These are phyloP conservation scores for Linum tenue DNA, from an alignment of 345 rosid genomes.

Conservation along the genomic window DNA sequence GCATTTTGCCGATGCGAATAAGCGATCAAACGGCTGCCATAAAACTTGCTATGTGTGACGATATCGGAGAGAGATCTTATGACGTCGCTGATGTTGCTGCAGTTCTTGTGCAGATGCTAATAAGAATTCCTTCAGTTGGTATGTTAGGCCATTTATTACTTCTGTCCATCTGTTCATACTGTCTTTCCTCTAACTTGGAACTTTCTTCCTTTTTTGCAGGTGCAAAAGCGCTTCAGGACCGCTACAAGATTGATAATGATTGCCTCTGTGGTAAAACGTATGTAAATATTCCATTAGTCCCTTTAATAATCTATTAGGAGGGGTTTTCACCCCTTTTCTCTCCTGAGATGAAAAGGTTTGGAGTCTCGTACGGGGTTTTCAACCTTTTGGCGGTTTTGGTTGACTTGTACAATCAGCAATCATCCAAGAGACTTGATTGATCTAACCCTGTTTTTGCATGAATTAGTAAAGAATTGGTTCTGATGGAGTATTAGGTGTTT, in stretches of 20 bases:
- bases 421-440: background rate
- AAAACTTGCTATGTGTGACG: slow-evolving; percentile 94
- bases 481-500: too few species aligned
- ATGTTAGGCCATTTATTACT: slow-evolving; percentile 5
- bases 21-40: slow-evolving; percentile 86
- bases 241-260: slow-evolving; percentile 60
- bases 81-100: slow-evolving; percentile 74
- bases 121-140: slow-evolving; percentile 67
- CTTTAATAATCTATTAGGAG: too few species aligned
- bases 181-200: background rate
- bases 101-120: slow-evolving; percentile 73
- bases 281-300: slow-evolving; percentile 4
- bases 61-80: slow-evolving; percentile 94
- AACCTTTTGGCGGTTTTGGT: background rate
- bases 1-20: slow-evolving; percentile 84
- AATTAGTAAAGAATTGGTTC: background rate
- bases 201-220: slow-evolving; percentile 30
- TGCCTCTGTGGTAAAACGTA: slow-evolving; percentile 52
- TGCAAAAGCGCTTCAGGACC: slow-evolving; percentile 41
- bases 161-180: slow-evolving; percentile 2
- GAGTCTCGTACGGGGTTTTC: background rate
- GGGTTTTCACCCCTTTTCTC: background rate
- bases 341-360: background rate
- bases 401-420: background rate
- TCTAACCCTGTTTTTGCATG: too few species aligned